Percentiles rank a stretch among this genome's conserved stretches.
Evolutionary conservation across 176 grass and related monocot genomes (phyloP).

Genomic region (Musa acuminata): DNA sequence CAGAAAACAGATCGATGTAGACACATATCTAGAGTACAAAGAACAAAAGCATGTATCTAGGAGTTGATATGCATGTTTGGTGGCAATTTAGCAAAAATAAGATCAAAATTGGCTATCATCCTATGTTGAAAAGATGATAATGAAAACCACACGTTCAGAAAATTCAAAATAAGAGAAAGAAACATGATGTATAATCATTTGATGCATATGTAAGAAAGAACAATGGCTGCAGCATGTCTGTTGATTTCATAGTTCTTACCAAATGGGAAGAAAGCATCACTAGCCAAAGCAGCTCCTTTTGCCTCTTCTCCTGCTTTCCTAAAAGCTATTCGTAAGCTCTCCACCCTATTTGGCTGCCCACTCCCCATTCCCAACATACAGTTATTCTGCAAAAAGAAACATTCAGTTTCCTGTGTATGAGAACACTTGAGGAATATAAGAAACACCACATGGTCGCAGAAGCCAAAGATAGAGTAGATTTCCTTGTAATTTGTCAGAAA

Average conservation of each 20-base stretch:
- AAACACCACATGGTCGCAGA: background rate
- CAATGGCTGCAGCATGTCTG: background rate
- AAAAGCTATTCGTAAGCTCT: slow-evolving; percentile 84
- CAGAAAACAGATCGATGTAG: too few species aligned
- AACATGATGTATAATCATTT: too few species aligned
- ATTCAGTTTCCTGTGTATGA: background rate
- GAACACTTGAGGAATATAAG: background rate
- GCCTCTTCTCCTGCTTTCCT: slow-evolving; percentile 77
- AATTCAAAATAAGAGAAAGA: too few species aligned
- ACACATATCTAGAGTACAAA: too few species aligned
- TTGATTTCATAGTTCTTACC: slow-evolving; percentile 25
- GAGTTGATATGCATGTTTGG: too few species aligned
- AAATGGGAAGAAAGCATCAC: slow-evolving; percentile 95
- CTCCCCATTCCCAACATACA: slow-evolving; percentile 98
- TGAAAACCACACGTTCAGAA: too few species aligned
- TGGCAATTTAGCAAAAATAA: too few species aligned
- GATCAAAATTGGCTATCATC: too few species aligned
- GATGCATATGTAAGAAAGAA: too few species aligned
- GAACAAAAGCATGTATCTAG: too few species aligned
- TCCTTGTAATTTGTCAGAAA: background rate
- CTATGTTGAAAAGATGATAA: too few species aligned
- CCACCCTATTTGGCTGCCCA: slow-evolving; percentile 72
- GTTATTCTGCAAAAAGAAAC: slow-evolving; percentile 38
- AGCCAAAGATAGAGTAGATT: background rate
- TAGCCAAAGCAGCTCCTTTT: slow-evolving; percentile 74